These are phyloP conservation scores for Trichoderma semiorbis DNA, from an alignment of 2,329 filamentous ascomycete species.

Conservation along the genomic window DNA sequence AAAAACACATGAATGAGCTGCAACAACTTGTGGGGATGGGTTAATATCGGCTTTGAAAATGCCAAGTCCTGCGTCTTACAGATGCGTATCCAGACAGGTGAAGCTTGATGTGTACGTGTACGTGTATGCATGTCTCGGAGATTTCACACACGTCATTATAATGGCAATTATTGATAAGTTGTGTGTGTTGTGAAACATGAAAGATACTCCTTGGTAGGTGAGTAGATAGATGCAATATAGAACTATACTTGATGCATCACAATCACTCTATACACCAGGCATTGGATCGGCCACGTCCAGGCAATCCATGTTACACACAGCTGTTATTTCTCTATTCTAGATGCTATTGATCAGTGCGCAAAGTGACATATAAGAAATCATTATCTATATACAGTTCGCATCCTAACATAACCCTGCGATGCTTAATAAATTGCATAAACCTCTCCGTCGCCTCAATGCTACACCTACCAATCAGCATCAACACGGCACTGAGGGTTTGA, in stretches of 20 bases:
- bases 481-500: neutral
- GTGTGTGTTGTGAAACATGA: neutral
- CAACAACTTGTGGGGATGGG: neutral
- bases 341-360: too few relatives aligned
- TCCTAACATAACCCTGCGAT: neutral
- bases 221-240: neutral
- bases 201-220: neutral
- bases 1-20: neutral
- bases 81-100: neutral
- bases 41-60: neutral
- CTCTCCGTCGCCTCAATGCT: neutral
- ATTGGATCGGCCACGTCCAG: neutral
- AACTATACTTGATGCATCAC: neutral
- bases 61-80: neutral
- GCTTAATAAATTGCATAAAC: neutral
- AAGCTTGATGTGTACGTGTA: neutral
- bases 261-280: neutral
- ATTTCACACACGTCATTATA: neutral
- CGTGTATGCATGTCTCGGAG: neutral
- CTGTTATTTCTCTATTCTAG: neutral
- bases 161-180: neutral
- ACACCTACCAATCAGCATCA: neutral
- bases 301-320: too few relatives aligned
- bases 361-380: neutral
- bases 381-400: neutral